A percentile compares a stretch with the other conserved stretches of the same genome.
Conservation (phyloP, 1,284 basidiomycete genomes). For the Stygiomarasmius scandens region DNA sequence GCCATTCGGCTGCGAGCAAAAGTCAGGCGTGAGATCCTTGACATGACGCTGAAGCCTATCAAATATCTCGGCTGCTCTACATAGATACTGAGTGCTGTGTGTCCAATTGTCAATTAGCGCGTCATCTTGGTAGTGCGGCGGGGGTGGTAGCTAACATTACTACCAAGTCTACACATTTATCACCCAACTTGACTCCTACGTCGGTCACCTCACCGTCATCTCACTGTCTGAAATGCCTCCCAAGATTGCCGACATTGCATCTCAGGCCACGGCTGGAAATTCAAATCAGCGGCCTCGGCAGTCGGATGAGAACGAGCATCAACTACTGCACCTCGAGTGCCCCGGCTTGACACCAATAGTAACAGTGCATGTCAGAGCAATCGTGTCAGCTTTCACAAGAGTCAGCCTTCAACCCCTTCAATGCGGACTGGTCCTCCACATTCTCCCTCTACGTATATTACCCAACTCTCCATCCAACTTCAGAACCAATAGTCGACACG, state of each 20-base stretch:
- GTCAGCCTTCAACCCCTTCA: slow-evolving; percentile 56
- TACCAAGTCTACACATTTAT: neutral
- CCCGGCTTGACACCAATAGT: slow-evolving; percentile 1
- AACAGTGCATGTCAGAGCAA: neutral
- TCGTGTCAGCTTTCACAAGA: slow-evolving; percentile 12
- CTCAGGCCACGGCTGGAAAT: slow-evolving; percentile 1
- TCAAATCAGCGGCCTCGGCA: neutral
- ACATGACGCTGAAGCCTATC: slow-evolving; percentile 99
- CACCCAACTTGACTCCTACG: neutral
- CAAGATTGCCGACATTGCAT: slow-evolving; percentile 10
- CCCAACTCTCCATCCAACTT: slow-evolving; percentile 44
- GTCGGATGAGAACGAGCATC: neutral
- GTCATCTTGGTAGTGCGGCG: no score
- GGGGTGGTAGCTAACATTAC: no score
- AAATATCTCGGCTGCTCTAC: no score
- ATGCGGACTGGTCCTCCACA: slow-evolving; percentile 73
- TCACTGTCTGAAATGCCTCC: neutral
- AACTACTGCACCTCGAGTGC: neutral
- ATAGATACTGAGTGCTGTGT: no score
- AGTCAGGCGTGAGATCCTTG: slow-evolving; percentile 99
- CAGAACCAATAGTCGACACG: slow-evolving; percentile 32
- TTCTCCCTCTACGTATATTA: slow-evolving; percentile 64
- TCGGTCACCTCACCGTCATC: neutral
- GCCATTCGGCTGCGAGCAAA: slow-evolving; percentile 97
- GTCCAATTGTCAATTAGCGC: no score